Evolutionary conservation across 1,139 yeast species (phyloP).

Genomic region (Yamadazyma oceani): DNA sequence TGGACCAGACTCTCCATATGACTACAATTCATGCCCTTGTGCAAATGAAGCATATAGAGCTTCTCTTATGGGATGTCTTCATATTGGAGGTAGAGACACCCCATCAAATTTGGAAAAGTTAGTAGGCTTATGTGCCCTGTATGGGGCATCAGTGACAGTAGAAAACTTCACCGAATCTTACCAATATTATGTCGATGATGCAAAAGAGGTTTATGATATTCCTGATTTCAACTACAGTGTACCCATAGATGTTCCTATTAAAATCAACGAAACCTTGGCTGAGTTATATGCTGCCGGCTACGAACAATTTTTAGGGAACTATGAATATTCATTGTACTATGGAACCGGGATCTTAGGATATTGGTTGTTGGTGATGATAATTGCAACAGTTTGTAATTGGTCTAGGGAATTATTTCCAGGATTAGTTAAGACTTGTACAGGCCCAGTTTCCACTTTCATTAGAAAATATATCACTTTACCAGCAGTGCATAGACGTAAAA

Average conservation of each 20-base stretch:
- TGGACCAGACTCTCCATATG: constrained; percentile 8
- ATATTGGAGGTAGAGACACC: not conserved
- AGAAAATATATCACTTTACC: constrained; percentile 34
- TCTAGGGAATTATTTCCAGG: constrained; percentile 28
- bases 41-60: constrained; percentile 10
- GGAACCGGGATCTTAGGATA: constrained; percentile 51
- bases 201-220: constrained; percentile 21
- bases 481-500: constrained; percentile 27
- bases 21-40: constrained; percentile 12
- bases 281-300: constrained; percentile 22
- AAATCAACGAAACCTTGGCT: constrained; percentile 16
- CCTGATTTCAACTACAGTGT: constrained; percentile 21
- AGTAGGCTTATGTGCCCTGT: constrained; percentile 13
- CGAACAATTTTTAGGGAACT: constrained; percentile 32
- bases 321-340: constrained; percentile 41
- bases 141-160: constrained; percentile 15
- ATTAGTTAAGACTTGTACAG: constrained; percentile 21
- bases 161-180: constrained; percentile 20
- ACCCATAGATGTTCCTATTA: constrained; percentile 24
- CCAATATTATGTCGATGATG: constrained; percentile 18
- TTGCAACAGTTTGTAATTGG: constrained; percentile 46
- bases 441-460: constrained; percentile 23
- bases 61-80: constrained; percentile 14
- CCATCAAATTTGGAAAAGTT: not conserved
- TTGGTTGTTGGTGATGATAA: constrained; percentile 46